These are phyloP conservation scores for Geranium brycei DNA, from an alignment of 345 rosid genomes.

Conservation along the genomic window DNA sequence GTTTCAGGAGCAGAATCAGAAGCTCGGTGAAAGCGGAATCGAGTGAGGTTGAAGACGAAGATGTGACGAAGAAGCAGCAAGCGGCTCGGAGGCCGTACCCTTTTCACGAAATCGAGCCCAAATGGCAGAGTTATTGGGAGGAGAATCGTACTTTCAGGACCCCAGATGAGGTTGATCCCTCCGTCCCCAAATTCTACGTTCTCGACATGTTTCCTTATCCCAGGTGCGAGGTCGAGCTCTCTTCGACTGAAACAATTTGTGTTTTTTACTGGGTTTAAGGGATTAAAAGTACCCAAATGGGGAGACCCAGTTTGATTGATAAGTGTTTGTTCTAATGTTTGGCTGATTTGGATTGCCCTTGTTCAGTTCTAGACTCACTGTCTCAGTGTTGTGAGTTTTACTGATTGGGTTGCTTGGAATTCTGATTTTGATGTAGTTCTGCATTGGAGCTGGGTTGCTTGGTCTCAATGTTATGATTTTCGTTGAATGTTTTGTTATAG, in stretches of 20 bases:
- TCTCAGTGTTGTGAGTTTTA: not conserved
- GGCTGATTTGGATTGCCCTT: too few species aligned
- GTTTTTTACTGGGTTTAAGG: not conserved
- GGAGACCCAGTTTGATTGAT: not conserved
- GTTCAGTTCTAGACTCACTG: not conserved
- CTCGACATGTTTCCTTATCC: conserved; percentile 99
- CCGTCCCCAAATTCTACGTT: conserved; percentile 84
- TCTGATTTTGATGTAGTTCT: not conserved
- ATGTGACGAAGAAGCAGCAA: conserved; percentile 12
- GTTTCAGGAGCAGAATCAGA: conserved; percentile 1
- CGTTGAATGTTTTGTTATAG: too few species aligned
- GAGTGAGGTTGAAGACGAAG: conserved; percentile 22
- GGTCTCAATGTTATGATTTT: conserved; percentile 7
- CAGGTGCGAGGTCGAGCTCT: conserved; percentile 29
- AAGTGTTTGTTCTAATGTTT: too few species aligned
- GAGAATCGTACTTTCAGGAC: conserved; percentile 62
- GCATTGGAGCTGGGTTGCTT: conserved; percentile 93
- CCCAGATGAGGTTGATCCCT: conserved; percentile 67
- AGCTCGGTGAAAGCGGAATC: conserved; percentile 3
- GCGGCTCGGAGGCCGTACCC: conserved; percentile 48
- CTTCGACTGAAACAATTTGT: too few species aligned
- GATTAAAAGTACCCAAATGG: not conserved
- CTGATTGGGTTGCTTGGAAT: conserved; percentile 1
- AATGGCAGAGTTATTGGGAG: conserved; percentile 88
- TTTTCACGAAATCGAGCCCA: conserved; percentile 78